These are phyloP conservation scores for Euphorbia corollata DNA, from an alignment of 441 rosid species.

Conservation along the genomic window DNA sequence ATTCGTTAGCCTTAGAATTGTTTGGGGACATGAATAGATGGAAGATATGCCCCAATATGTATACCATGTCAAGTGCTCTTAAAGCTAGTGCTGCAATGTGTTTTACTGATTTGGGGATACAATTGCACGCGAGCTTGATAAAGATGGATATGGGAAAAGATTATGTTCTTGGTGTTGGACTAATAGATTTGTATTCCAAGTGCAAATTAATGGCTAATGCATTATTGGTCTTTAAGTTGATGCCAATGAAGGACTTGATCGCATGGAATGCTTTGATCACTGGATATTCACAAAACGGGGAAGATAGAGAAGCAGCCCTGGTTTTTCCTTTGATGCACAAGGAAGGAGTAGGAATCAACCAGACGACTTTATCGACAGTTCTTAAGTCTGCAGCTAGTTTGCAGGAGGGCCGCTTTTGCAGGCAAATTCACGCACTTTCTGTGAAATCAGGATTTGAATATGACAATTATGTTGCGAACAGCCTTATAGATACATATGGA, in stretches of 20 bases:
- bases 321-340: conserved; percentile 40
- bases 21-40: conserved; percentile 37
- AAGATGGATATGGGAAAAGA: conserved; percentile 44
- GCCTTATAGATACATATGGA: conserved; percentile 61
- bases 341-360: conserved; percentile 46
- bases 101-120: conserved; percentile 39
- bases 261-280: conserved; percentile 58
- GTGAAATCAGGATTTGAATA: conserved; percentile 41
- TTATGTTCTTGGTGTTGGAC: conserved; percentile 51
- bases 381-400: conserved; percentile 48
- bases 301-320: conserved; percentile 40
- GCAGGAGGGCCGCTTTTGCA: conserved; percentile 32
- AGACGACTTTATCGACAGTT: conserved; percentile 53
- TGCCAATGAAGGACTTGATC: conserved; percentile 45
- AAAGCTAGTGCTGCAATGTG: conserved; percentile 50
- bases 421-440: conserved; percentile 45
- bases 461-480: conserved; percentile 43
- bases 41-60: conserved; percentile 41
- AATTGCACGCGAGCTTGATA: conserved; percentile 41
- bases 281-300: conserved; percentile 47
- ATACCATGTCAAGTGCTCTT: conserved; percentile 52
- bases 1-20: conserved; percentile 36
- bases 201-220: conserved; percentile 37
- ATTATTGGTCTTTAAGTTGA: conserved; percentile 33
- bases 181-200: conserved; percentile 56